phyloP scores from a whole-genome alignment of 352 stramenopile genomes.

The Pythium guiyangense region DNA sequence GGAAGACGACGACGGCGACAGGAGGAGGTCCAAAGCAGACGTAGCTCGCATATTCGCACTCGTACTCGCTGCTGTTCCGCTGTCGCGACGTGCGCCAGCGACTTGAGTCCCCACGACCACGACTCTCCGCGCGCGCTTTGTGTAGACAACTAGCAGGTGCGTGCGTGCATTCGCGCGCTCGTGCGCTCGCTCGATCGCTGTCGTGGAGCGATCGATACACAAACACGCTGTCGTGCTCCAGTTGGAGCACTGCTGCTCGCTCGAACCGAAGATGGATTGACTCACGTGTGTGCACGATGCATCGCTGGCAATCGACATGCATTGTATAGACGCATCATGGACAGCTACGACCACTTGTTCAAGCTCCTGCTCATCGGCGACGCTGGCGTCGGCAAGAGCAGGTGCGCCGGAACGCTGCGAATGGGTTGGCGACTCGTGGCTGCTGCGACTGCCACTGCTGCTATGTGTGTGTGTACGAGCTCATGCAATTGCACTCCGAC shows the following conservation, averaged over 20 bases:
- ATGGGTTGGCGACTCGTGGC: neutral
- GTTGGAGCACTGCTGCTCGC: neutral
- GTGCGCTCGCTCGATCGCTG: neutral
- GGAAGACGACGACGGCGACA: neutral
- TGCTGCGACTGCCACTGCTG: constrained; percentile 1
- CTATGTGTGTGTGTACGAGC: neutral
- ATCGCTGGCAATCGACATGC: neutral
- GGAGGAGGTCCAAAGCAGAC: neutral
- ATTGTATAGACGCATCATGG: constrained; percentile 27
- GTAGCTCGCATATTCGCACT: neutral
- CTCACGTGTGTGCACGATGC: neutral
- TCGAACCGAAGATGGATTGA: neutral
- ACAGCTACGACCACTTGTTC: constrained; percentile 97
- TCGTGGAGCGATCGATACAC: too few species aligned
- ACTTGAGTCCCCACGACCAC: neutral
- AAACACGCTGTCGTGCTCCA: too few species aligned
- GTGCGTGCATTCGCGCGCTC: neutral
- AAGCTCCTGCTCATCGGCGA: constrained; percentile 98
- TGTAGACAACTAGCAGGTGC: neutral
- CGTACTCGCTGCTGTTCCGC: neutral
- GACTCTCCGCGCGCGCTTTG: too few species aligned
- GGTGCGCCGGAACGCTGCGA: constrained; percentile 28
- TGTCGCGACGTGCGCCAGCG: neutral
- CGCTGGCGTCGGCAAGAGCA: constrained; percentile 97
- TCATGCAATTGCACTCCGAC: neutral